Evolutionary conservation across 2,329 filamentous ascomycete species (phyloP).

Genomic region (Incumbomyces delicatus): DNA sequence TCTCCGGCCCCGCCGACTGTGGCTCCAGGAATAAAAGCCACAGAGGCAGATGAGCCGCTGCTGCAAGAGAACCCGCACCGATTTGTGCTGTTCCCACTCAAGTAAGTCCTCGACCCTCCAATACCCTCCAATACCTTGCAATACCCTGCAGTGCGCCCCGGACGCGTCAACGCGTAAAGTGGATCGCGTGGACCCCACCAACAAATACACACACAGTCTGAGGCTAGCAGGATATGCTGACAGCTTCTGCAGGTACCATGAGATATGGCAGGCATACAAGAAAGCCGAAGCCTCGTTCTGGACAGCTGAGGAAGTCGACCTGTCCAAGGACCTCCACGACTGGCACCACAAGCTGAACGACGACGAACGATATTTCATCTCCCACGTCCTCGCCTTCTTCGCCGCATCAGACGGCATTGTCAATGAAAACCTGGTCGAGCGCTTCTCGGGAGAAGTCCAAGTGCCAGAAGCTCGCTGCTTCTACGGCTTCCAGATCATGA

Average conservation of each 20-base stretch:
- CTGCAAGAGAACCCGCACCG: conserved; percentile 91
- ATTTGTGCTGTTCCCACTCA: conserved; percentile 97
- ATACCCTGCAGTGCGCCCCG: no score
- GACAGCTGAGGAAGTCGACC: conserved; percentile 98
- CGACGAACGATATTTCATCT: conserved; percentile 97
- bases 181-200: conserved; percentile 21
- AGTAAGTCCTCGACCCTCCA: conserved; percentile 70
- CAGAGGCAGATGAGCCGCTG: conserved; percentile 78
- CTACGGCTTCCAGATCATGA: conserved; percentile 99
- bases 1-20: conserved; percentile 32
- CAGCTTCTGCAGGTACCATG: conserved; percentile 11
- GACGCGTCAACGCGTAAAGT: conserved; percentile 60
- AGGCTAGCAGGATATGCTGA: neutral
- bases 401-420: conserved; percentile 97
- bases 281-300: conserved; percentile 99
- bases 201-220: neutral
- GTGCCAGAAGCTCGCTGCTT: conserved; percentile 97
- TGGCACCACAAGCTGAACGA: conserved; percentile 97
- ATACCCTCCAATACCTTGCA: conserved; percentile 30
- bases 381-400: conserved; percentile 97
- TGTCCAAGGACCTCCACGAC: conserved; percentile 97
- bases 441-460: conserved; percentile 94
- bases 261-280: conserved; percentile 65
- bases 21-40: conserved; percentile 49
- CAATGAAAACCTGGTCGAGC: conserved; percentile 98